Percentiles rank a stretch among this genome's conserved stretches.
Evolutionary conservation across 129 eudicot genomes (phyloP).

Genomic region (Helichrysum umbraculigerum): DNA sequence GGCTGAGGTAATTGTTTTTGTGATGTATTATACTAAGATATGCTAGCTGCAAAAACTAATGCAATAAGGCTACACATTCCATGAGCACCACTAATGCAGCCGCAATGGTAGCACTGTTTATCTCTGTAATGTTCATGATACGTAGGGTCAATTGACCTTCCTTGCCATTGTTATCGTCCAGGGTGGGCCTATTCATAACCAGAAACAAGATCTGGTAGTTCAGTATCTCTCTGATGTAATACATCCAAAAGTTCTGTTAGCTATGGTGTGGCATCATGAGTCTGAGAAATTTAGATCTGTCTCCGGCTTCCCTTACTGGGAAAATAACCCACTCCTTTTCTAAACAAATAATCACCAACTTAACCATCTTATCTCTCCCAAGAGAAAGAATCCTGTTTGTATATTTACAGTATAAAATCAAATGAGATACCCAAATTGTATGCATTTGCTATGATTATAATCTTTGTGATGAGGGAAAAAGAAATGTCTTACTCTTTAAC

Average conservation of each 20-base stretch:
- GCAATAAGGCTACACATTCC: neutral
- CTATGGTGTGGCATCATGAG: neutral
- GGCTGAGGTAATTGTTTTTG: constrained; percentile 16
- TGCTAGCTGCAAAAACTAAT: neutral
- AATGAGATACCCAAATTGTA: too few species aligned
- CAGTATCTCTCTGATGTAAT: too few species aligned
- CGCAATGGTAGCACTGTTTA: neutral
- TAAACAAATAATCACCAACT: too few species aligned
- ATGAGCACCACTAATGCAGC: neutral
- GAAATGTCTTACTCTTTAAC: too few species aligned
- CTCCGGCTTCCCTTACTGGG: too few species aligned
- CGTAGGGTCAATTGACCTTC: neutral
- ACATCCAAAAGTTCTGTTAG: neutral
- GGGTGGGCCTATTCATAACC: neutral
- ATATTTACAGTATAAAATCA: too few species aligned
- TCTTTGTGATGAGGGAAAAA: too few species aligned
- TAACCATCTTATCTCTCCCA: too few species aligned
- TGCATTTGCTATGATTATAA: too few species aligned
- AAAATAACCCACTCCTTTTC: too few species aligned
- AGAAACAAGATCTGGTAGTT: neutral
- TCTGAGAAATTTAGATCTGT: too few species aligned
- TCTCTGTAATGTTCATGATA: neutral
- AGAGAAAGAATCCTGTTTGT: too few species aligned
- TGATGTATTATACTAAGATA: neutral
- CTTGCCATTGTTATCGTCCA: neutral